Base-by-base conservation (phyloP, 2,329 filamentous ascomycete species). In the Exophiala viscosa region DNA sequence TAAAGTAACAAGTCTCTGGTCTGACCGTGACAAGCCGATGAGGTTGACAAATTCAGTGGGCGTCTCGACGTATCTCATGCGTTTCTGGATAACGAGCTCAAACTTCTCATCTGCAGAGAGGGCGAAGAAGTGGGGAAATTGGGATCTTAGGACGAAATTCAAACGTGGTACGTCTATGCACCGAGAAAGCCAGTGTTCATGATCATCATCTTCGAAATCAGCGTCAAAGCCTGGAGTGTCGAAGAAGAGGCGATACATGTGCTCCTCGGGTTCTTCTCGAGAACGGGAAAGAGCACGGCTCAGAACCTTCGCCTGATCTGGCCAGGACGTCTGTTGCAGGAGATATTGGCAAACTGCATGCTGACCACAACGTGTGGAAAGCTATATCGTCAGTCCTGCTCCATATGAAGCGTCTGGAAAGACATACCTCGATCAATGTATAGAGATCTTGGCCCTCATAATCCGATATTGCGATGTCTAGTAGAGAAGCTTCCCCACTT, bases 401-500 rank as follows among this genome's bases (percentile, higher is more conserved):
- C 20, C 5, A 6, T 23, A 6, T 6, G 6, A 23, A 6, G 15
- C 8, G 3, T 23, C 14, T 28, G 40, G 14, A 31, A 3, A 31
- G 3, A 7, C 40, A 13, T 14, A 48, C 45, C 34, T 40, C 34
- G 11, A 48, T 32, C 6, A 40, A 40, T 17, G 42, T 45, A 14
- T 35, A 11, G 32, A 6, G 14, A 44, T 44, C 8, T 13, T 28
- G 17, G 3, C 15, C 9, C 15, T 32, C 10, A n/a, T 23, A 2
- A 11, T 23, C 32, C 5, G 15, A 3, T 11, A 5, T 42, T 11
- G 11, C 11, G n/a, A 40, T 34, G 13, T 53, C 50, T 15, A 53
- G 38, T 14, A 39, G 38, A 11, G 50, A 43, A 10, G 45, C 50
- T 39, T 31, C 18, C 20, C 39, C 45, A 39, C 39, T 42, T 7